A percentile compares a stretch with the other conserved stretches of the same genome.
Evolutionary conservation across 108 stramenopile species (phyloP).

Genomic region (Pelagomonas calceolata): DNA sequence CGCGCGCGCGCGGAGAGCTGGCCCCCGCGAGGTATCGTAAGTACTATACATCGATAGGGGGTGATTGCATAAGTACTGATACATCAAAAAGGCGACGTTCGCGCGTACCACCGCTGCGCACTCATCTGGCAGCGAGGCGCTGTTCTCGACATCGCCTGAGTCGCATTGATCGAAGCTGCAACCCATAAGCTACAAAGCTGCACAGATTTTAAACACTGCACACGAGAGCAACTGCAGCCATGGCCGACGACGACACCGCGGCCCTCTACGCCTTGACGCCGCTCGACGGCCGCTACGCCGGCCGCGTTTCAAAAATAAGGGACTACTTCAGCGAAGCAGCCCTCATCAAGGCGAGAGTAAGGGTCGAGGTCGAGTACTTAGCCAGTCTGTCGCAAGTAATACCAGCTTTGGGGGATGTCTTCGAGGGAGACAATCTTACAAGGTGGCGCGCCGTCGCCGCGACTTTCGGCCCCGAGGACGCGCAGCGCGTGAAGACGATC

Average conservation of each 20-base stretch:
- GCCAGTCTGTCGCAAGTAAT: not conserved
- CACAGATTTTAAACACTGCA: too few relatives aligned
- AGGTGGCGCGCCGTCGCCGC: not conserved
- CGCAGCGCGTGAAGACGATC: slow-evolving; percentile 18
- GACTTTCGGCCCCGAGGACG: slow-evolving; percentile 7
- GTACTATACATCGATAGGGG: too few relatives aligned
- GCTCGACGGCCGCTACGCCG: not conserved
- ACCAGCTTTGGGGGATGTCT: not conserved
- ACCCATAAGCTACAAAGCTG: too few relatives aligned
- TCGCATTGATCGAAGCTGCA: too few relatives aligned
- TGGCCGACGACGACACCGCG: not conserved
- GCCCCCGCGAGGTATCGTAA: too few relatives aligned
- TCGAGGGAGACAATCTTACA: not conserved
- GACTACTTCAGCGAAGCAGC: not conserved
- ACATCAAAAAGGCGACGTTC: too few relatives aligned
- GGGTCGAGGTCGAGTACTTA: not conserved
- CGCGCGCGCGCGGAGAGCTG: too few relatives aligned
- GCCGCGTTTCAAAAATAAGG: not conserved
- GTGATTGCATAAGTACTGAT: too few relatives aligned
- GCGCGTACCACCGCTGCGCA: too few relatives aligned
- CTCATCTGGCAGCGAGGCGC: too few relatives aligned
- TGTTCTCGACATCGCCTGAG: too few relatives aligned
- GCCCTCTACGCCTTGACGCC: not conserved
- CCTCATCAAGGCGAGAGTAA: not conserved
- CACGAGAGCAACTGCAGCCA: too few relatives aligned